phyloP scores from a whole-genome alignment of 495 filamentous ascomycete species.

The Annulohypoxylon nitens region DNA sequence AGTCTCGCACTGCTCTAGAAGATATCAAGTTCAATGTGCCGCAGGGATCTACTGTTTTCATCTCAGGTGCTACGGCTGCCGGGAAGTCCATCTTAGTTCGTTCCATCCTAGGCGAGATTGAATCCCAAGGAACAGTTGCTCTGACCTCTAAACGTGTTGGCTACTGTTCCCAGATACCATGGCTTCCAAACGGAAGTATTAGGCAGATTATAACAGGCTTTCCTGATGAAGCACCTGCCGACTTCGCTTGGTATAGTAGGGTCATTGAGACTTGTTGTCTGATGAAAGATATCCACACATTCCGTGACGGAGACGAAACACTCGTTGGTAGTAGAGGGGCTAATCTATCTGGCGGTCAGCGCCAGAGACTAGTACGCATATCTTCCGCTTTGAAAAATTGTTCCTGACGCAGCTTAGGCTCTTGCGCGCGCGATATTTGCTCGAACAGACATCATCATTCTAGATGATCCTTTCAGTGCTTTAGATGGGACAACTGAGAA shows the following conservation, averaged over 20 bases:
- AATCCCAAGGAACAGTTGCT: conserved; percentile 47
- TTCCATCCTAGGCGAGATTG: conserved; percentile 54
- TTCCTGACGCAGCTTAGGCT: conserved; percentile 40
- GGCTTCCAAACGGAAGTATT: conserved; percentile 59
- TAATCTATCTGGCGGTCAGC: conserved; percentile 76
- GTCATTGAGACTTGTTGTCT: conserved; percentile 72
- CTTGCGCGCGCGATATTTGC: conserved; percentile 59
- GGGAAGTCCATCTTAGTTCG: conserved; percentile 58
- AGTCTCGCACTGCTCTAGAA: conserved; percentile 30
- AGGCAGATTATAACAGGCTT: conserved; percentile 54
- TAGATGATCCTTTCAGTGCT: conserved; percentile 56
- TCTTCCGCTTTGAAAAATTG: not conserved
- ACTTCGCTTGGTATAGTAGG: conserved; percentile 66
- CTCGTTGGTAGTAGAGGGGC: conserved; percentile 73
- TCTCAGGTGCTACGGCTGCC: conserved; percentile 55
- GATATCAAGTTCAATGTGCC: conserved; percentile 37
- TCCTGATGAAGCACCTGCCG: conserved; percentile 26
- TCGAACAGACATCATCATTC: conserved; percentile 44
- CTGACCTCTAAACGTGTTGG: conserved; percentile 37
- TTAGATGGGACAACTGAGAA: conserved; percentile 53
- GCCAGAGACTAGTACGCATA: conserved; percentile 66
- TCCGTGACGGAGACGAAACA: conserved; percentile 69
- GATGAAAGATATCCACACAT: conserved; percentile 66
- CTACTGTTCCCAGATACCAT: conserved; percentile 53
- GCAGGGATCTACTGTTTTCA: conserved; percentile 41